Percentiles rank a stretch among this genome's conserved stretches.
These are phyloP conservation scores for Ramaria sp. DNA, from an alignment of 768 basidiomycete genomes.

Conservation along the genomic window DNA sequence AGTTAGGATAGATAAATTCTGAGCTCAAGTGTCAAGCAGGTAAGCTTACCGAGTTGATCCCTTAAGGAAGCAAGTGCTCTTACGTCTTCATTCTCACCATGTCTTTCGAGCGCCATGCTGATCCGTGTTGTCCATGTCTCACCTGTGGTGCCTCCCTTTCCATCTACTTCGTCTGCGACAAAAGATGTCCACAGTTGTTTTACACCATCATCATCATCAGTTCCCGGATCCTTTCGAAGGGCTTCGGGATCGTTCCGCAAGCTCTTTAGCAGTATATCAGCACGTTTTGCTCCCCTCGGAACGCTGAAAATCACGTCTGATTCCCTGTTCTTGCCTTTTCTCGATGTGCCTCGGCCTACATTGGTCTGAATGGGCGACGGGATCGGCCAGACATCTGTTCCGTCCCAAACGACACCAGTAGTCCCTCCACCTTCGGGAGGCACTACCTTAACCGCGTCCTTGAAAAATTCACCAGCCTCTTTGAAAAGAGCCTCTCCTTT, in stretches of 20 bases:
- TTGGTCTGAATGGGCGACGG: slow-evolving; percentile 31
- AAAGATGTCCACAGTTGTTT: slow-evolving; percentile 48
- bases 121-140: slow-evolving; percentile 46
- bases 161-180: slow-evolving; percentile 39
- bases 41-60: slow-evolving; percentile 46
- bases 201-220: slow-evolving; percentile 34
- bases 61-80: slow-evolving; percentile 39
- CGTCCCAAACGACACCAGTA: slow-evolving; percentile 59
- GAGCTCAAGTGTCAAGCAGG: slow-evolving; percentile 6
- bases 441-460: slow-evolving; percentile 86
- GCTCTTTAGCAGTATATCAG: slow-evolving; percentile 64
- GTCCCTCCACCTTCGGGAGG: slow-evolving; percentile 55
- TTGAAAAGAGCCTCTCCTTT: slow-evolving; percentile 56
- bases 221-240: slow-evolving; percentile 63
- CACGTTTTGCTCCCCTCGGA: slow-evolving; percentile 55
- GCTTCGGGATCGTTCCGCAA: slow-evolving; percentile 68
- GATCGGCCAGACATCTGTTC: slow-evolving; percentile 77
- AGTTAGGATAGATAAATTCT: slow-evolving; percentile 8
- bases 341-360: slow-evolving; percentile 15
- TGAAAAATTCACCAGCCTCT: slow-evolving; percentile 52
- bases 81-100: slow-evolving; percentile 37
- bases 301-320: slow-evolving; percentile 21
- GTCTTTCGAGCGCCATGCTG: slow-evolving; percentile 29
- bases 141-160: slow-evolving; percentile 45
- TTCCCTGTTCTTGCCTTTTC: slow-evolving; percentile 29